Conservation (phyloP, 208 protist genomes). For the Tetramitus jugosus region DNA sequence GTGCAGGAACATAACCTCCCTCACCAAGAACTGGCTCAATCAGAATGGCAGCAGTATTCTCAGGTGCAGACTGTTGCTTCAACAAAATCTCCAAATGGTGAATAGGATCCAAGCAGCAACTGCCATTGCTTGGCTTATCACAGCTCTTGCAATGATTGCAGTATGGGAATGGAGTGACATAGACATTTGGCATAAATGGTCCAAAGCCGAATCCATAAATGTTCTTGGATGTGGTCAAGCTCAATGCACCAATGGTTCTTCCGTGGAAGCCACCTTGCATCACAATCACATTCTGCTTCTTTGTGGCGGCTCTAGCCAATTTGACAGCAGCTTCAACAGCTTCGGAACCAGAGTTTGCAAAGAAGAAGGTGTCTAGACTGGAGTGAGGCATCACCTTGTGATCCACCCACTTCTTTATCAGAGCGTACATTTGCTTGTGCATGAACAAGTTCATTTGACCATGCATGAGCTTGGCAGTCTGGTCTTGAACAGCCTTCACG, state of each 20-base stretch:
- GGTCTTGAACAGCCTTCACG: slow-evolving; percentile 39
- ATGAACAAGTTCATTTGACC: slow-evolving; percentile 53
- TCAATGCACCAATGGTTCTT: slow-evolving; percentile 32
- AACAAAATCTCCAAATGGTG: slow-evolving; percentile 29
- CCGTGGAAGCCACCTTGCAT: slow-evolving; percentile 55
- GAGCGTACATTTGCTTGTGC: slow-evolving; percentile 30
- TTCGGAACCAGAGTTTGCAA: slow-evolving; percentile 67
- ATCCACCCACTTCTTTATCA: too few relatives aligned
- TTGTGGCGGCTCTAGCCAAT: slow-evolving; percentile 45
- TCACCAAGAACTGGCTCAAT: slow-evolving; percentile 37
- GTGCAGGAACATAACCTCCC: slow-evolving; percentile 42
- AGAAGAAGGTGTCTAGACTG: slow-evolving; percentile 36
- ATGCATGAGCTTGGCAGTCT: slow-evolving; percentile 48
- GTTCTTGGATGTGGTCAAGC: slow-evolving; percentile 42
- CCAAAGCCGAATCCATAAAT: slow-evolving; percentile 18
- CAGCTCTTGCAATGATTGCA: background rate
- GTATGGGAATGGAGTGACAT: slow-evolving; percentile 25
- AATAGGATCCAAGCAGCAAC: slow-evolving; percentile 34
- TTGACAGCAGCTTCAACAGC: slow-evolving; percentile 61
- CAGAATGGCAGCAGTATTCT: slow-evolving; percentile 29
- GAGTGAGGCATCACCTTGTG: slow-evolving; percentile 36
- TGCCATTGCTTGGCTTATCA: slow-evolving; percentile 27
- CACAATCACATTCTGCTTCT: slow-evolving; percentile 36
- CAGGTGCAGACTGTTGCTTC: slow-evolving; percentile 33
- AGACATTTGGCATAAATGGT: background rate